Base-by-base conservation (phyloP, 129 eudicot genomes). In the Deinandra increscens region DNA sequence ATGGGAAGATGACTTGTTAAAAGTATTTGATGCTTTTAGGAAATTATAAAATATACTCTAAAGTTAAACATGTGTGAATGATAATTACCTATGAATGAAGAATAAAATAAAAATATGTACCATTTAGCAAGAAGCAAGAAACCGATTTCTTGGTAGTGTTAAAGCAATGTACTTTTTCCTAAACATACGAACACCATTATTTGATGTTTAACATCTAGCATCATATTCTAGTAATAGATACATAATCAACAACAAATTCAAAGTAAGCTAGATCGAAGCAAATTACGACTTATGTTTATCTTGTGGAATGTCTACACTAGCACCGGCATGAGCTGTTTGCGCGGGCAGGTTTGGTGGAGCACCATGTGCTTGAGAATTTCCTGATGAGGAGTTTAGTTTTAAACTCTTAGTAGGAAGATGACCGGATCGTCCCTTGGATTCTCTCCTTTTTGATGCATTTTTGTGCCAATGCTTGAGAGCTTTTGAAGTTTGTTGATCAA, bases 401-500 rank as follows among this genome's bases (percentile, higher is more conserved):
- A 81, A 14, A 20, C 51, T 85, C 59, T 62, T 75, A 7, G 81
- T 68, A 11, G 75, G 71, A 60, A 76, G 70, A 41, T 60, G 75
- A 39, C 80, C 75, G 3, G 80, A 78, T 45, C 62, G 80, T 64
- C 70, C 63, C 48, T 79, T 76, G 6, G 50, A 71, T 5, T 69
- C 86, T 49, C 39, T 79, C 79, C 81, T 83, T 82, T 85, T 85
- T 64, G 74, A 41, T 0, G 91, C 97, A 18, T 87, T 82, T 79
- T 87, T 87, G 50, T 85, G 90, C 99, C 99, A 94, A 33, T 77
- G 81, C 82, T 72, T 81, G 14, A 94, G 74, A 10, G 97, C 99
- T 71, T 94, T 94, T 20, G 88, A 85, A 18, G 99, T 90, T 84
- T 94, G 91, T 6, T 89, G 93, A n/a, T 94, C 99, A 39, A 94